Evolutionary conservation across 495 filamentous ascomycete genomes (phyloP), one percentile per base, ranked within the genome.

Genomic region (Penicillium parvum): DNA sequence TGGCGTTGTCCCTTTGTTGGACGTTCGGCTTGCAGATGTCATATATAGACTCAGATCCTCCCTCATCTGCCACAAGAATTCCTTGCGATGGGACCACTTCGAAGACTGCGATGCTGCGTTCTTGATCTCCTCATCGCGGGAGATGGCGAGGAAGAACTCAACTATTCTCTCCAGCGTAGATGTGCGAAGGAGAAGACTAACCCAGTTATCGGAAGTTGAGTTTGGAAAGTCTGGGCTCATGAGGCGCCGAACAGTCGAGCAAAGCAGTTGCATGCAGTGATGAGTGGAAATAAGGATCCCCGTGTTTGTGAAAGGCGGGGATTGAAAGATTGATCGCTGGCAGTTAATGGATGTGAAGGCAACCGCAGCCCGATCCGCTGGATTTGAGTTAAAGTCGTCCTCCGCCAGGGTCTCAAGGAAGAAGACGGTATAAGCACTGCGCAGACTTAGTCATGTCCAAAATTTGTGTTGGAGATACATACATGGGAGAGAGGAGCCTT

Each of bases 21-120:
- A 11, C 2, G 2, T 2, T n/a, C 27, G 22, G 1, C 28, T 19
- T 9, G 29, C 26, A 11, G 26, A 25, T 5, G 46, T 47, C 14
- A 62, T 32, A 21, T 55, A 56, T 3, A 61, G 47, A 12, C 43
- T 46, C n/a, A 57, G 30, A 29, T 60, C 55, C 1, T 40, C 22
- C 3, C 58, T 50, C 61, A 64, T 62, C 6, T 33, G 35, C 55
- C 51, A 60, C 41, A 64, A 20, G 20, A 62, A 64, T 23, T 64
- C 53, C 21, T 52, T 55, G 3, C 53, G 49, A 34, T 43, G 50
- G 10, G 58, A 51, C 61, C 61, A 61, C 12, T 32, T 40, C 11
- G 49, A 43, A 18, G 23, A 3, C 17, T 41, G 40, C 3, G 29
- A 23, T 1, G 21, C 20, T 1, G 34, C 37, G 1, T 40, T 17